Conservation (phyloP, 2,329 filamentous ascomycete species). For the Trichoderma sp. region DNA sequence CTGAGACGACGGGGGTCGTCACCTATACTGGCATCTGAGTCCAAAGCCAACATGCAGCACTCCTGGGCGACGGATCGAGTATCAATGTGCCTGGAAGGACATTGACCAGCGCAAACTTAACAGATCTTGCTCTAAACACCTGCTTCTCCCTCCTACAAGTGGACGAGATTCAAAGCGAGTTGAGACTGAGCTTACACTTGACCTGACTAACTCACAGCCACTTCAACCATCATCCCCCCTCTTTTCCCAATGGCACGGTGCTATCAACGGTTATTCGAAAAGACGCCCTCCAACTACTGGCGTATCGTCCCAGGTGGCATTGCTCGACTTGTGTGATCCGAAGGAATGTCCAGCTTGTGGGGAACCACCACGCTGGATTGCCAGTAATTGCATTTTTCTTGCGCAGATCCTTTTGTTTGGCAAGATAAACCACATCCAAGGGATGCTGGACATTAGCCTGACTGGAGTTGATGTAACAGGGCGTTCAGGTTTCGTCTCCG, state of each 20-base stretch:
- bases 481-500: background rate
- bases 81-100: background rate
- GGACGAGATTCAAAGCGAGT: background rate
- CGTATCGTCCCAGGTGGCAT: constrained; percentile 11
- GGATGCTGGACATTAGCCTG: background rate
- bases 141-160: background rate
- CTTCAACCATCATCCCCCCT: constrained; percentile 4
- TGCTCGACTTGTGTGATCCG: constrained; percentile 12
- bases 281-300: constrained; percentile 11
- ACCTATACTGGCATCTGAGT: background rate
- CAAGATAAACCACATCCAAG: background rate
- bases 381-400: background rate
- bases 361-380: constrained; percentile 2
- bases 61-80: background rate
- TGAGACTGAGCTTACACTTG: background rate
- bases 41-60: background rate
- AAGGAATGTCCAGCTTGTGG: constrained; percentile 4
- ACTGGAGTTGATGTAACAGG: background rate
- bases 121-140: background rate
- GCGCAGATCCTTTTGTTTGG: background rate
- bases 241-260: constrained; percentile 11
- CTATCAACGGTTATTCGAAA: constrained; percentile 24
- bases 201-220: background rate
- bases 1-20: background rate
- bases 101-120: background rate